Conservation (phyloP, 2,329 filamentous ascomycete genomes). For the Sporothrix variecibatus region DNA sequence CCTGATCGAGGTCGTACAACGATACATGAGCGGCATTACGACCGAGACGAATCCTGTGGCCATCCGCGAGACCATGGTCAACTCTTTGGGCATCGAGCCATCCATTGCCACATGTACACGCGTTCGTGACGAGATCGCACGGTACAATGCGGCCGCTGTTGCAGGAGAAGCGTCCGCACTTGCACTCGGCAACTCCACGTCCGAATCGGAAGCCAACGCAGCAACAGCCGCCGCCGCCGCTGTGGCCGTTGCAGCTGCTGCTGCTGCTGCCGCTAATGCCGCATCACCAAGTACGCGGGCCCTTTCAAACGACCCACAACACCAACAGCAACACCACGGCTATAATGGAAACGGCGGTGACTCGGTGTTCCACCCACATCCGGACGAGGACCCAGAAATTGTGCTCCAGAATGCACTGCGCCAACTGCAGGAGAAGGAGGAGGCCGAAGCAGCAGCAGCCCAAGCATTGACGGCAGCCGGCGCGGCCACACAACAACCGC, state of each 20-base stretch:
- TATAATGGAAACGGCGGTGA: constrained; percentile 27
- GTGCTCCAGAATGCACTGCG: constrained; percentile 61
- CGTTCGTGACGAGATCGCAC: constrained; percentile 60
- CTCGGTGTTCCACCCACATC: constrained; percentile 31
- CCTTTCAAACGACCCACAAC: constrained; percentile 36
- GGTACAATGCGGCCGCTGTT: constrained; percentile 31
- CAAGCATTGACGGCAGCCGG: constrained; percentile 56
- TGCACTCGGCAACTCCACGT: background rate
- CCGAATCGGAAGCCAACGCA: constrained; percentile 24
- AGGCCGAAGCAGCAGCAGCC: constrained; percentile 58
- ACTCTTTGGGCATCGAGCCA: constrained; percentile 57
- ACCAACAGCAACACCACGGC: constrained; percentile 31
- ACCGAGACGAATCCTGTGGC: constrained; percentile 61
- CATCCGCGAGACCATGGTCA: constrained; percentile 59
- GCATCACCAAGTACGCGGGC: background rate
- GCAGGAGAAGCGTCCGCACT: constrained; percentile 9
- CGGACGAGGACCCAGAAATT: constrained; percentile 58
- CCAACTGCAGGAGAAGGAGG: constrained; percentile 60
- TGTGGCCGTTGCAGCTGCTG: constrained; percentile 30
- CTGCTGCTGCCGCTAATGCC: constrained; percentile 22
- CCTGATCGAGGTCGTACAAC: constrained; percentile 60
- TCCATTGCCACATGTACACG: constrained; percentile 56
- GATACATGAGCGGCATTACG: constrained; percentile 57
- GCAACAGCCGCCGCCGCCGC: constrained; percentile 28
- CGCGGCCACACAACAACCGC: constrained; percentile 43